Conservation (phyloP, 345 rosid species). For the Moricandia arvensis region DNA sequence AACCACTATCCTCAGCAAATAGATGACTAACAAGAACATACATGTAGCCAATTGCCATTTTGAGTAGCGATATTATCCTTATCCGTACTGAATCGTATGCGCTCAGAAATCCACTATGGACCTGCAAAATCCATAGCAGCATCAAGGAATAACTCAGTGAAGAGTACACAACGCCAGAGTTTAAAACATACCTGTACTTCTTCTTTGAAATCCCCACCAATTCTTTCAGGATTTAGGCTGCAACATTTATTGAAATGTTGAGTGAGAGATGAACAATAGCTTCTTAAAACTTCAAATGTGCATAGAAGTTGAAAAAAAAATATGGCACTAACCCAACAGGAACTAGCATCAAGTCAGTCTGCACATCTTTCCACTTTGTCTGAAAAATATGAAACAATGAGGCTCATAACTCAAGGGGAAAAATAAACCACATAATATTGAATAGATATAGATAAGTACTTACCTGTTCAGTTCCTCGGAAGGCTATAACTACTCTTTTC, state of each 20-base stretch:
- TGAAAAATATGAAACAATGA: conserved; percentile 39
- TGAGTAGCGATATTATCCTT: conserved; percentile 71
- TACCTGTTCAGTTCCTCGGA: conserved; percentile 98
- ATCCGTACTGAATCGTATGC: conserved; percentile 92
- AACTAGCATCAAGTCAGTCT: conserved; percentile 82
- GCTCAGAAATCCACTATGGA: conserved; percentile 83
- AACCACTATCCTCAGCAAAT: neutral
- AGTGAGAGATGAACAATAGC: conserved; percentile 11
- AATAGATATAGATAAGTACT: conserved; percentile 29
- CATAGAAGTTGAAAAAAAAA: neutral
- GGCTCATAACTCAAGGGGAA: conserved; percentile 18
- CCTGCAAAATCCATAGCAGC: conserved; percentile 49
- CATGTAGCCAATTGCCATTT: conserved; percentile 61
- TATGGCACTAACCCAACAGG: conserved; percentile 71
- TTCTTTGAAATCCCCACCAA: conserved; percentile 91
- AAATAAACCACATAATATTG: neutral
- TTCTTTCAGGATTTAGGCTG: conserved; percentile 92
- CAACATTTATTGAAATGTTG: neutral
- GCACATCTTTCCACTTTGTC: conserved; percentile 94
- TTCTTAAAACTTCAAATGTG: conserved; percentile 15
- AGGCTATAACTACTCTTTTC: conserved; percentile 79
- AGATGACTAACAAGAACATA: conserved; percentile 44
- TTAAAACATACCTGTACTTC: conserved; percentile 68
- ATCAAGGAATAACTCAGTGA: neutral
- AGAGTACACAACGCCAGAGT: conserved; percentile 2